Percentiles rank a stretch among this genome's conserved stretches.
Evolutionary conservation across 371 early-diverging fungal genomes (phyloP).

Genomic region (Umbelopsis sp.): DNA sequence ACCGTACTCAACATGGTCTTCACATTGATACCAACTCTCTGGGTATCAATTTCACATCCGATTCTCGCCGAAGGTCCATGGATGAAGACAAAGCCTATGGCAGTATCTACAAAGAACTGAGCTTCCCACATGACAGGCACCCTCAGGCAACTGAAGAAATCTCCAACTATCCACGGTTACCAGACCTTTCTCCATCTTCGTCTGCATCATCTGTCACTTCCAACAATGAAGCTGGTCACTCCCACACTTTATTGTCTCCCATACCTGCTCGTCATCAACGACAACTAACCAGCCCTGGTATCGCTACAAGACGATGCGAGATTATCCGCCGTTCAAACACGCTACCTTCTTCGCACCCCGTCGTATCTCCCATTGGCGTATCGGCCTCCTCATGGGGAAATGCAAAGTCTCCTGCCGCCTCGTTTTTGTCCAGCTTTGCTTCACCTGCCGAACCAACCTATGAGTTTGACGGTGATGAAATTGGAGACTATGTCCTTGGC

Average conservation of each 20-base stretch:
- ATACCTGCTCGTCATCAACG: conserved; percentile 23
- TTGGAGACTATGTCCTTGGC: conserved; percentile 67
- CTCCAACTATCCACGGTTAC: conserved; percentile 21
- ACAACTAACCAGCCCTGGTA: conserved; percentile 24
- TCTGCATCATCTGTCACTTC: conserved; percentile 28
- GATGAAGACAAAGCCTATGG: conserved; percentile 23
- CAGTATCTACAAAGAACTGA: conserved; percentile 29
- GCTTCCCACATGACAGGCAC: conserved; percentile 32
- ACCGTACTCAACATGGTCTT: conserved; percentile 18
- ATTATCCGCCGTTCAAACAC: conserved; percentile 19
- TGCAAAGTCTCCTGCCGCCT: conserved; percentile 62
- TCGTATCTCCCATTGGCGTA: conserved; percentile 29
- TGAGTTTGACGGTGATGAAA: conserved; percentile 62
- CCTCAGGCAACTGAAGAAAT: neutral
- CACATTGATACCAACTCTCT: conserved; percentile 32
- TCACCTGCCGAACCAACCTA: conserved; percentile 33
- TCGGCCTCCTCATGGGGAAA: conserved; percentile 52
- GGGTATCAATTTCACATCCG: conserved; percentile 29
- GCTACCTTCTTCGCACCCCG: conserved; percentile 17
- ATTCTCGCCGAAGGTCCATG: conserved; percentile 13
- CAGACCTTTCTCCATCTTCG: conserved; percentile 33
- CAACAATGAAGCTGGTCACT: conserved; percentile 3
- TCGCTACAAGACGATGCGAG: conserved; percentile 21
- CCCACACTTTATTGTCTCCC: conserved; percentile 18
- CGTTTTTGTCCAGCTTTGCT: conserved; percentile 61